Conservation (phyloP, 192 early-diverging fungal species). For the Entomortierella chlamydospora region DNA sequence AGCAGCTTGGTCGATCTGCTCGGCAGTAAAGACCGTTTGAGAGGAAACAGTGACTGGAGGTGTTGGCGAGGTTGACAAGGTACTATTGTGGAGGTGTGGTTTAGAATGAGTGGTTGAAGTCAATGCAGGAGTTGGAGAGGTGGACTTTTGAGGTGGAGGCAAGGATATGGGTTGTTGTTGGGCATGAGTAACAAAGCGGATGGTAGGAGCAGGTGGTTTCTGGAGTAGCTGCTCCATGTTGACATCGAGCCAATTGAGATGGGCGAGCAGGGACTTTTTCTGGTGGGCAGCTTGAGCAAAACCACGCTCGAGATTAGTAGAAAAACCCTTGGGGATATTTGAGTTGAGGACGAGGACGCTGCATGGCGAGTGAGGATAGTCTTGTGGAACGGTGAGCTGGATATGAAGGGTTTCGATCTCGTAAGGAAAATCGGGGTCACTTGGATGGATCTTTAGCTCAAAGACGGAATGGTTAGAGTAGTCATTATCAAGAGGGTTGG, state of each 20-base stretch:
- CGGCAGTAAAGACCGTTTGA: conserved; percentile 3
- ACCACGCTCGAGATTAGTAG: conserved; percentile 68
- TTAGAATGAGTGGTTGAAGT: background rate
- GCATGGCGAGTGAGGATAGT: conserved; percentile 59
- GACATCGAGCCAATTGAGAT: conserved; percentile 70
- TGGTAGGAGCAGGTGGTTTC: conserved; percentile 67
- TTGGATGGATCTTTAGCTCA: conserved; percentile 50
- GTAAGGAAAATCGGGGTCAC: conserved; percentile 86
- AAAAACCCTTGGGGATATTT: conserved; percentile 64
- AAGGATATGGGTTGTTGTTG: background rate
- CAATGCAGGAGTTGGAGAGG: background rate
- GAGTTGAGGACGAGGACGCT: conserved; percentile 58
- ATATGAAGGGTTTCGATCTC: conserved; percentile 73
- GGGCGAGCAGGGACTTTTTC: conserved; percentile 53
- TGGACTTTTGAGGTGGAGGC: background rate
- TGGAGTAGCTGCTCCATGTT: conserved; percentile 74
- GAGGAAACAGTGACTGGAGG: background rate
- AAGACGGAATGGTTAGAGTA: background rate
- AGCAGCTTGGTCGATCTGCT: conserved; percentile 27
- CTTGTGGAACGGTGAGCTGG: conserved; percentile 67
- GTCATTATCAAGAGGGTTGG: background rate
- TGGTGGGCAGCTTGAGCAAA: conserved; percentile 60
- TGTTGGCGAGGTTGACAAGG: too few species aligned
- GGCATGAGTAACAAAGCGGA: conserved; percentile 60
- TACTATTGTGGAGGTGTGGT: too few species aligned